A percentile compares a stretch with the other conserved stretches of the same genome.
Evolutionary conservation across 495 filamentous ascomycete species (phyloP).

Genomic region (Usnea hakonensis): DNA sequence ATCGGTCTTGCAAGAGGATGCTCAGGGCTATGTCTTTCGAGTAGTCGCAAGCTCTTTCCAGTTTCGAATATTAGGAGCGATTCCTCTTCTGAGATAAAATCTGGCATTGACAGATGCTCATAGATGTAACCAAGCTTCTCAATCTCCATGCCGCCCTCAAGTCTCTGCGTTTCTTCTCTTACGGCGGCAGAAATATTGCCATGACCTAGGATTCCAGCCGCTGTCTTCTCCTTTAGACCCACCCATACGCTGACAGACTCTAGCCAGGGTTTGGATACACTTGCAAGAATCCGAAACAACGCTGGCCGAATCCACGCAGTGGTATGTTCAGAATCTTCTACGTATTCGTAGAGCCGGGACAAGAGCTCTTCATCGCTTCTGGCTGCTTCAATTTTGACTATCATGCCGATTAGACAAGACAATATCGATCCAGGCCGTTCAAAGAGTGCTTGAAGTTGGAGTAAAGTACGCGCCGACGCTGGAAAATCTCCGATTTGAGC

Average conservation of each 20-base stretch:
- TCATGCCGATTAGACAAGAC: conserved; percentile 51
- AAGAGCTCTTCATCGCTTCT: conserved; percentile 61
- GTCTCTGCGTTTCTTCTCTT: conserved; percentile 47
- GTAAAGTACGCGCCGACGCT: conserved; percentile 37
- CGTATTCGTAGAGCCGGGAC: conserved; percentile 55
- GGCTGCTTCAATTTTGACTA: conserved; percentile 44
- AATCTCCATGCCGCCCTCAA: conserved; percentile 45
- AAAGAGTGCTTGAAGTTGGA: conserved; percentile 66
- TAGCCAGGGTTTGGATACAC: conserved; percentile 60
- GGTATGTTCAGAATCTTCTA: conserved; percentile 55
- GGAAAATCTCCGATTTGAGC: conserved; percentile 42
- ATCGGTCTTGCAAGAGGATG: conserved; percentile 60
- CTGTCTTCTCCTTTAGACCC: conserved; percentile 54
- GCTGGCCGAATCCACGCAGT: conserved; percentile 53
- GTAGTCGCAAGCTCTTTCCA: conserved; percentile 65
- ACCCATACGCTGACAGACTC: conserved; percentile 69
- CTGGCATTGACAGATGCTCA: conserved; percentile 53
- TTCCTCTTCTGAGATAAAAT: conserved; percentile 57
- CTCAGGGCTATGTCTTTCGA: conserved; percentile 64
- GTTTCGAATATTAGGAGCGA: conserved; percentile 65
- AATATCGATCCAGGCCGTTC: conserved; percentile 55
- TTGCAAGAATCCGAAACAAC: conserved; percentile 57
- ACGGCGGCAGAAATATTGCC: conserved; percentile 52
- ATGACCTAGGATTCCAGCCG: conserved; percentile 37
- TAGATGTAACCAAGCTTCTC: conserved; percentile 52